These are phyloP conservation scores for Paspalum vaginatum DNA, from an alignment of 176 grass and related monocot species.

Conservation along the genomic window DNA sequence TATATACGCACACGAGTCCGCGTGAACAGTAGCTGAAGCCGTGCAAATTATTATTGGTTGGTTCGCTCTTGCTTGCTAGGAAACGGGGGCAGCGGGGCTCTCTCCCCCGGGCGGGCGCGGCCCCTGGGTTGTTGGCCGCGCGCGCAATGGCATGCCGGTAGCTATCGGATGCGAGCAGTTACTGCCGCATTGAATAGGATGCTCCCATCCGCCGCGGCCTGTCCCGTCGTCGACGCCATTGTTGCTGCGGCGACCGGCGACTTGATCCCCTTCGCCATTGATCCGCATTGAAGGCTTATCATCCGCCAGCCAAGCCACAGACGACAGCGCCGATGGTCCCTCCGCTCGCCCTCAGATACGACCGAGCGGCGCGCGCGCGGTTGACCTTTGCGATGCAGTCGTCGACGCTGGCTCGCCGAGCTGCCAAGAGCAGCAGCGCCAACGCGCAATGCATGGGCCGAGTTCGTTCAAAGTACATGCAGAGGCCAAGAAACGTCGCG, in stretches of 20 bases:
- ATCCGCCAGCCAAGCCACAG: not conserved
- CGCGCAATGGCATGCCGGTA: not conserved
- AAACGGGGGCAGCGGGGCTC: not conserved
- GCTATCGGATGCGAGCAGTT: constrained; percentile 1
- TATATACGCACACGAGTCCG: too few relatives aligned
- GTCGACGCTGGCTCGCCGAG: not conserved
- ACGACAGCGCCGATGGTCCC: not conserved
- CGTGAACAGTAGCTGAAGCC: too few relatives aligned
- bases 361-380: not conserved
- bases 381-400: not conserved
- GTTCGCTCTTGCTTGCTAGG: not conserved
- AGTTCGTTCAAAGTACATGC: not conserved
- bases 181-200: constrained; percentile 10
- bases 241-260: not conserved
- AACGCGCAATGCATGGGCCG: not conserved
- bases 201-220: not conserved
- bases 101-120: not conserved
- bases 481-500: not conserved
- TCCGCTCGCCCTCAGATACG: not conserved
- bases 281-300: not conserved
- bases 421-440: not conserved
- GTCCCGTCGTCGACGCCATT: not conserved
- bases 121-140: not conserved
- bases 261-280: not conserved
- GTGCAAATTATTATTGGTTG: too few relatives aligned